Conservation (phyloP, 2,329 filamentous ascomycete genomes). For the Scedosporium aurantiacum region DNA sequence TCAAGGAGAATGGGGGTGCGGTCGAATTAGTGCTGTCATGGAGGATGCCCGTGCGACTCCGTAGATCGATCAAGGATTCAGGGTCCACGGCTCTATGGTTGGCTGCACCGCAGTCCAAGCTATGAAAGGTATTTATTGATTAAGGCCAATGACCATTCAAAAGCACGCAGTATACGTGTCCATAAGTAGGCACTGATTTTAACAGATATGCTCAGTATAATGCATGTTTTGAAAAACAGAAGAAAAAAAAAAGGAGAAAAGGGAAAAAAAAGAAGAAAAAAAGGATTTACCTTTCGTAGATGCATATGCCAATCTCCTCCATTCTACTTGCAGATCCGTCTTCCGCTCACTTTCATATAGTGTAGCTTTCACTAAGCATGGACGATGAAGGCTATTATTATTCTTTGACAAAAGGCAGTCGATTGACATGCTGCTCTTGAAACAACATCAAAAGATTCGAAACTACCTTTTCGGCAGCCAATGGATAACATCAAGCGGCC, state of each 20-base stretch:
- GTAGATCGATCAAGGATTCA: background rate
- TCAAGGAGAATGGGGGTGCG: too few relatives aligned
- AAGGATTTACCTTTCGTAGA: background rate
- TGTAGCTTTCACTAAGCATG: too few relatives aligned
- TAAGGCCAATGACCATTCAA: background rate
- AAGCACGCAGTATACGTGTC: background rate
- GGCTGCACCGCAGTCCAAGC: background rate
- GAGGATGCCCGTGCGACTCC: too few relatives aligned
- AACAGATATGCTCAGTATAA: background rate
- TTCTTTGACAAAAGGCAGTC: too few relatives aligned
- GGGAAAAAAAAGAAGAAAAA: background rate
- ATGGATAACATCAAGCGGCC: background rate
- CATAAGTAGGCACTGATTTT: background rate
- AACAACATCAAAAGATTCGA: too few relatives aligned
- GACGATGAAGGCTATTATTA: too few relatives aligned
- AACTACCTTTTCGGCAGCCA: background rate
- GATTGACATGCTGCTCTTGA: too few relatives aligned
- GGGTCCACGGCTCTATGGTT: background rate
- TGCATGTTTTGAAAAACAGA: background rate
- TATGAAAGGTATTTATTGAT: background rate
- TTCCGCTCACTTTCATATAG: too few relatives aligned
- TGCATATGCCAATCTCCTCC: too few relatives aligned
- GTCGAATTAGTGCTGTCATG: too few relatives aligned
- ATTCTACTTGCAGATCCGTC: too few relatives aligned
- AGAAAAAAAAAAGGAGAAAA: background rate